Conservation (phyloP, 1,284 basidiomycete genomes). For the Puccinia novopanici region DNA sequence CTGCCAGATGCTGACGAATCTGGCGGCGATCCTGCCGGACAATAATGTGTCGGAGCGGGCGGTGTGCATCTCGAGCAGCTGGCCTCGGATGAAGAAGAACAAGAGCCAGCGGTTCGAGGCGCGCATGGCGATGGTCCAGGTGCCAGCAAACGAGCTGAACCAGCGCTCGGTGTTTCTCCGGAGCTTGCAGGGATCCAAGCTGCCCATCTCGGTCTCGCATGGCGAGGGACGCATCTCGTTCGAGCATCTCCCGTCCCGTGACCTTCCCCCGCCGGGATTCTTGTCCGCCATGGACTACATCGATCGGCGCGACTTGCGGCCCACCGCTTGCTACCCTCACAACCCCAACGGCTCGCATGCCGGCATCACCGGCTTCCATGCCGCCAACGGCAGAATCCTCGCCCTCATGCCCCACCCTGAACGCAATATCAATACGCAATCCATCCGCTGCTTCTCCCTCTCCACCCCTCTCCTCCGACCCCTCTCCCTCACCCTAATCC, state of each 20-base stretch:
- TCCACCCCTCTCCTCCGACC: constrained; percentile 64
- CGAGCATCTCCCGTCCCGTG: constrained; percentile 52
- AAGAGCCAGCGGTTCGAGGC: constrained; percentile 87
- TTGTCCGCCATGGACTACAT: constrained; percentile 73
- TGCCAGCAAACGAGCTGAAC: constrained; percentile 60
- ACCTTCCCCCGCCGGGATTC: constrained; percentile 60
- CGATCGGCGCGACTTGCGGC: constrained; percentile 66
- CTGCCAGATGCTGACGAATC: constrained; percentile 90
- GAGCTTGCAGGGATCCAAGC: constrained; percentile 79
- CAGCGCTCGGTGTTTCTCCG: constrained; percentile 76
- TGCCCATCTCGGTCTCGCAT: constrained; percentile 93
- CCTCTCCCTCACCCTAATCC: constrained; percentile 57
- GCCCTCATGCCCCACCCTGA: constrained; percentile 97
- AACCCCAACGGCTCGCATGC: constrained; percentile 91
- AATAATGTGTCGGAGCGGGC: constrained; percentile 62
- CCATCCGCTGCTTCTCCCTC: constrained; percentile 65
- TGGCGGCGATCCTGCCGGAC: constrained; percentile 84
- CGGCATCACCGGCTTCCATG: constrained; percentile 86
- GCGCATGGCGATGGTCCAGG: constrained; percentile 76
- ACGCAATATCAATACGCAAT: constrained; percentile 72
- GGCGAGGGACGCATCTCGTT: constrained; percentile 92
- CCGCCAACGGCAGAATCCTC: constrained; percentile 79
- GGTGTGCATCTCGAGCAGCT: constrained; percentile 60
- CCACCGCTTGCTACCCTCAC: constrained; percentile 78
- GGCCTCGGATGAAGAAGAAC: constrained; percentile 92